Evolutionary conservation across 225 moss, liverwort and hornwort genomes (phyloP), one percentile per base, ranked within the genome.

Genomic region (Bryoerythrophyllum caledonicum): DNA sequence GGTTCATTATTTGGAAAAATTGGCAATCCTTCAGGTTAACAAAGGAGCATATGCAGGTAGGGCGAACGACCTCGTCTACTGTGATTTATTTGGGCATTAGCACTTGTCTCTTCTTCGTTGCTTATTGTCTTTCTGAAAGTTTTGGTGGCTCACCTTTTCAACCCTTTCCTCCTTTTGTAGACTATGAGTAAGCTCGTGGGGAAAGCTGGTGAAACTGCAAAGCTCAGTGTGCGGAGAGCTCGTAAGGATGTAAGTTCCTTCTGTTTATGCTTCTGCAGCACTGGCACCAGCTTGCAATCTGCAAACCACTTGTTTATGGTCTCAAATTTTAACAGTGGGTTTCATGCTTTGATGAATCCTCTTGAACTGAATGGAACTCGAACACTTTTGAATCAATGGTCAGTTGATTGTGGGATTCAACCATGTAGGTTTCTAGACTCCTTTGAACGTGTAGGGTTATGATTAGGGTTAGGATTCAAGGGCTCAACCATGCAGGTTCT

Each of bases 1-100:
- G 83, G 81, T 63, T 73, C 64, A 23, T 81, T 51, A 48, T 24
- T 71, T 85, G 79, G 32, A 32, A 74, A 72, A 80, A 66, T 63
- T 73, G 65, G 76, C 54, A 51, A 61, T 78, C 58, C 56, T 67
- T 68, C 87, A 97, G 97, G 83, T 90, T 93, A 32, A 94, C 97
- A 0, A 97, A 91, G 89, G 97, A 97, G 81, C 92, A 90, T 41
- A 87, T 91, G 37, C 94, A 94, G 91, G 94, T 93, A 80, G 21
- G 24, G 57, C 63, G 21, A 43, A 48, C 21, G 20, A 32, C 19
- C 66, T 67, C 43, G 26, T 64, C 1, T 2, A 2, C 5, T 17
- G 13, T 41, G 8, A 23, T 55, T 54, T 40, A 6, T 74, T 11
- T 43, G 40, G 23, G 71, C 14, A 10, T 46, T 37, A 26, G 53